Evolutionary conservation across 805 yeast species (phyloP), one percentile per base, ranked within the genome.

Genomic region (Blastobotrys chiropterorum): DNA sequence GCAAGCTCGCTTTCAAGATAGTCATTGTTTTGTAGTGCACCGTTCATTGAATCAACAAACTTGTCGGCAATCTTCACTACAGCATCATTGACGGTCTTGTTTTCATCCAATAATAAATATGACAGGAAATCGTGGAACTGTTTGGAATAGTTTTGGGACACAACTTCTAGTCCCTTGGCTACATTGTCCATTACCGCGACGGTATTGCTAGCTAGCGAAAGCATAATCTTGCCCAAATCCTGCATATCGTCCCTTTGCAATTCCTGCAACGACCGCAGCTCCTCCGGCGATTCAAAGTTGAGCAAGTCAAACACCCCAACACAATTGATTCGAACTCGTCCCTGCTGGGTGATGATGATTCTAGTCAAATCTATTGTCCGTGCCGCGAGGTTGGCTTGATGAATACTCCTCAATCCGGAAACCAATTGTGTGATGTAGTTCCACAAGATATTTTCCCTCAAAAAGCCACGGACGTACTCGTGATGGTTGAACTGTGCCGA

Each of bases 271-370:
- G 47, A 34, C 4, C 40, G 43, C 22, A 39, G 38, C 15, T 17
- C 3, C 21, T 19, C 52, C 14, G 54, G 46, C 13, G 65, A 57
- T 2, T 38, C 59, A 53, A 64, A 74, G 11, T 76, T 66, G 19
- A 90, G 62, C 4, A 90, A 79, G 67, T 89, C 96, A 53, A 75
- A 69, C 14, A 85, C 77, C 2, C 90, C 96, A 59, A 83, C 77
- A 21, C 86, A 80, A 3, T 86, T 78, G 13, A 92, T 63, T 51
- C 92, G 78, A 16, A 90, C 73, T 56, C 96, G 75, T 56, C 83
- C 82, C 55, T 81, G 78, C 52, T 81, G 80, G 1, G 95, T 85
- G 0, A 88, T 76, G 40, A 92, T 76, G 21, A 94, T 78, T 59
- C 86, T 87, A 34, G 82, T 77, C 57, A 83, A 74, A 52, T 84